Percentiles rank a stretch among this genome's conserved stretches.
phyloP scores from a whole-genome alignment of 306 rosid genomes.

The Medicago lupulina region DNA sequence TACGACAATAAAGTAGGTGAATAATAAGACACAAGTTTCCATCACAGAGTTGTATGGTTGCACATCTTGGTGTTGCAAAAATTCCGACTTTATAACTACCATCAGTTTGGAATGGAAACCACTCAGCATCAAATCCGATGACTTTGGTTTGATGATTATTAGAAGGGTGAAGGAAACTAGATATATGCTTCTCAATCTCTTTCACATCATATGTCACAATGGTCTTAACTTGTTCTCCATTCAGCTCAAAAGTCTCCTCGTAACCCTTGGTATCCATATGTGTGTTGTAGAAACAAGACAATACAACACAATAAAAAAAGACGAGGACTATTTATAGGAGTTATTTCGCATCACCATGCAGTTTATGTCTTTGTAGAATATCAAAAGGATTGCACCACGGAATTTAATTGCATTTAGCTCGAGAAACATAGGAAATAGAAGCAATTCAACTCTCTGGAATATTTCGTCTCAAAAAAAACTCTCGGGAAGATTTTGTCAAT shows the following conservation, averaged over 20 bases:
- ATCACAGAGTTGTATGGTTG: slow-evolving; percentile 1
- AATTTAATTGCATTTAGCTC: too few species aligned
- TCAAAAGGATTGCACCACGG: too few species aligned
- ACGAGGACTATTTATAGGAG: too few species aligned
- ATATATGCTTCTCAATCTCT: not conserved
- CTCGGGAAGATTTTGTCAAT: too few species aligned
- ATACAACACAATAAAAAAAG: too few species aligned
- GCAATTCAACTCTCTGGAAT: too few species aligned
- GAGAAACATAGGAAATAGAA: too few species aligned
- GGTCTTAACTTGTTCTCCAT: not conserved
- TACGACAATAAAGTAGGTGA: not conserved
- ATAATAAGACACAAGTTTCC: not conserved
- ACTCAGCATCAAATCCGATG: not conserved
- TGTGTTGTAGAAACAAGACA: too few species aligned
- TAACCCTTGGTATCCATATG: too few species aligned
- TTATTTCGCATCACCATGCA: too few species aligned
- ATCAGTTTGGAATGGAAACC: not conserved
- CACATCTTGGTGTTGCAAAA: not conserved
- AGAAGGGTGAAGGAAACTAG: not conserved
- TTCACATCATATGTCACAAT: not conserved
- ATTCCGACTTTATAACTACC: not conserved
- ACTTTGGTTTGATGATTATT: not conserved
- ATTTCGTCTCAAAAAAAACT: too few species aligned
- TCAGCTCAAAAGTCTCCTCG: not conserved
- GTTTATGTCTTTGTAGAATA: too few species aligned